These are phyloP conservation scores for Ligustrum vulgare DNA, from an alignment of 257 asterid genomes.

Conservation along the genomic window DNA sequence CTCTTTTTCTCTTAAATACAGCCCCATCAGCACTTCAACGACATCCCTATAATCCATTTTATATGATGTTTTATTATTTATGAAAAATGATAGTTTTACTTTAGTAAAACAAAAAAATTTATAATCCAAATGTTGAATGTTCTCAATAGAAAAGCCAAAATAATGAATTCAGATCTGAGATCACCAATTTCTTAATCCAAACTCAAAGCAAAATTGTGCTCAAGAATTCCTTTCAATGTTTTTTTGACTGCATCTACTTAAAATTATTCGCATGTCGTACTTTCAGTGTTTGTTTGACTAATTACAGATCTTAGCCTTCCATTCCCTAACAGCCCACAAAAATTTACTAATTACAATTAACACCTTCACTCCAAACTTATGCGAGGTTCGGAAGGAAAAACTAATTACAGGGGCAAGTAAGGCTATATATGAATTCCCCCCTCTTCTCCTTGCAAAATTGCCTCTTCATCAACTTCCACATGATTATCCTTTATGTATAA, in stretches of 20 bases:
- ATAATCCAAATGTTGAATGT: not conserved
- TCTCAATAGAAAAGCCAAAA: no score
- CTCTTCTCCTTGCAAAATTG: constrained; percentile 42
- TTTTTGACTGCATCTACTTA: no score
- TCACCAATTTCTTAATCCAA: not conserved
- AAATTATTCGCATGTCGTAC: no score
- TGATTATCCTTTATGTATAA: constrained; percentile 46
- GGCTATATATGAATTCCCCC: constrained; percentile 47
- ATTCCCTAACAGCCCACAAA: not conserved
- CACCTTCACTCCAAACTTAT: no score
- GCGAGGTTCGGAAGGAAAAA: no score
- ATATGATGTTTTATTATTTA: no score
- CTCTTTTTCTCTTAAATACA: not conserved
- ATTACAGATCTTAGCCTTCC: no score
- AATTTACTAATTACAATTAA: not conserved
- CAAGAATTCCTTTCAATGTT: no score
- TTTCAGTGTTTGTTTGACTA: no score
- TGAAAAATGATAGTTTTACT: no score
- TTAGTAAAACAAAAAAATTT: no score
- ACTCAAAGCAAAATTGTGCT: not conserved
- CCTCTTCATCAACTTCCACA: constrained; percentile 36
- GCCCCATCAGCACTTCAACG: not conserved
- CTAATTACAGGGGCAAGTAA: no score
- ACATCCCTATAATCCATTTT: not conserved
- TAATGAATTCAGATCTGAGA: not conserved